Evolutionary conservation across 768 basidiomycete species (phyloP), one percentile per base, ranked within the genome.

Genomic region (Harrya chromipes): DNA sequence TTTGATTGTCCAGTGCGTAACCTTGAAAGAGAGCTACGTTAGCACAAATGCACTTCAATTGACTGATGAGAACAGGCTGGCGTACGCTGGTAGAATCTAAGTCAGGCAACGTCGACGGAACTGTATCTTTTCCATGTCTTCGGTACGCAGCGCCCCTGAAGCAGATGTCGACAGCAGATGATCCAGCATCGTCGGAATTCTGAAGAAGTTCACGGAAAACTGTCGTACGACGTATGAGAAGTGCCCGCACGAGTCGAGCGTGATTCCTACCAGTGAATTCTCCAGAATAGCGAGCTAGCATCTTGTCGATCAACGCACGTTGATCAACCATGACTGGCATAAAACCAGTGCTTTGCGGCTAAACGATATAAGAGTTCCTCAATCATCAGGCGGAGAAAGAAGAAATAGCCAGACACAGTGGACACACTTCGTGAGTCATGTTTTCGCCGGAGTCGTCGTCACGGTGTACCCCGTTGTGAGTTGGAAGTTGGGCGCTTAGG

Each of bases 171-270:
- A 85, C 90, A 11, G 75, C 70, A 36, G 73, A 79, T 4, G 88
- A 82, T 40, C 77, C 83, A 4, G 88, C 93, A 68, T 97, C 94
- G 62, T 95, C 93, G n/a, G 93, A 91, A 65, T 98, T 97, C 71
- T 98, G 94, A 0, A 97, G 72, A 9, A 98, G 78, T 67, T 98
- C 94, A 42, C 94, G 70, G 50, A 83, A 83, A 29, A 85, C 82
- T 76, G 53, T 16, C 2, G 9, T 20, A 31, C 7, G 12, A 40
- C 4, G n/a, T 4, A 4, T 40, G 14, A 33, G 14, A 33, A 16
- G 3, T 16, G 33, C 14, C 33, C 16, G 2, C 6, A 6, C 33
- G 33, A 14, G 33, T 20, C 9, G 7, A 26, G 2, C 6, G 29
- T 2, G 29, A 19, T 7, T 94, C 95, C 73, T 95, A 93, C 0